phyloP scores from a whole-genome alignment of 2,329 filamentous ascomycete genomes.

The Amesomyces nigricolor region DNA sequence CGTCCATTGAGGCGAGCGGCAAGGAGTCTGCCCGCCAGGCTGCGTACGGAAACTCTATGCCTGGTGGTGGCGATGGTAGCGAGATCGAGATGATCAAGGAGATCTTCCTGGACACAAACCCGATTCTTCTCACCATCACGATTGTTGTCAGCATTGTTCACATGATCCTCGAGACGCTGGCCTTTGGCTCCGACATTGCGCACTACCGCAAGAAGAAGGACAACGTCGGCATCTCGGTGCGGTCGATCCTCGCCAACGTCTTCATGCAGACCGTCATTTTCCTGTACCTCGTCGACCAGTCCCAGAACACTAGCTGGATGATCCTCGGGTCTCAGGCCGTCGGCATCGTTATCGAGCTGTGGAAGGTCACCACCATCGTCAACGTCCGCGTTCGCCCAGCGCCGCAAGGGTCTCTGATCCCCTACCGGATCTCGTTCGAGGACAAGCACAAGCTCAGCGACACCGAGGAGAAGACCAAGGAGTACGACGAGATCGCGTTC shows the following conservation, averaged over 20 bases:
- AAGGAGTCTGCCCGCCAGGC: slow-evolving; percentile 77
- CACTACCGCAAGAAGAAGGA: slow-evolving; percentile 99
- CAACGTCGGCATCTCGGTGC: slow-evolving; percentile 91
- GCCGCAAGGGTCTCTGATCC: slow-evolving; percentile 60
- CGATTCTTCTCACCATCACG: slow-evolving; percentile 81
- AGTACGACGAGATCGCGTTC: slow-evolving; percentile 97
- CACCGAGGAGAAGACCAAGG: slow-evolving; percentile 95
- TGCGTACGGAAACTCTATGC: slow-evolving; percentile 63
- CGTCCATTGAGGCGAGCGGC: slow-evolving; percentile 79
- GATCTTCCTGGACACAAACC: slow-evolving; percentile 88
- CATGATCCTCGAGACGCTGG: slow-evolving; percentile 90
- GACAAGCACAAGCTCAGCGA: slow-evolving; percentile 96
- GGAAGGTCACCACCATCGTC: slow-evolving; percentile 96
- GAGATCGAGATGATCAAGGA: slow-evolving; percentile 98
- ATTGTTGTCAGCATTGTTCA: slow-evolving; percentile 80
- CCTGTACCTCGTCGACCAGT: slow-evolving; percentile 94
- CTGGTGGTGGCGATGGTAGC: slow-evolving; percentile 78
- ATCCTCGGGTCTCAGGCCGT: slow-evolving; percentile 90
- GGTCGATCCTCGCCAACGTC: slow-evolving; percentile 92
- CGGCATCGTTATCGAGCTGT: slow-evolving; percentile 64
- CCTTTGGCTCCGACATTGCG: slow-evolving; percentile 94
- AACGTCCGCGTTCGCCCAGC: slow-evolving; percentile 74
- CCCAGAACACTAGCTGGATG: slow-evolving; percentile 98
- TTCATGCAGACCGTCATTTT: slow-evolving; percentile 97
- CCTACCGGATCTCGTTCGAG: slow-evolving; percentile 79